Evolutionary conservation across 176 grass and related monocot species (phyloP).

Genomic region (Oryza punctata): DNA sequence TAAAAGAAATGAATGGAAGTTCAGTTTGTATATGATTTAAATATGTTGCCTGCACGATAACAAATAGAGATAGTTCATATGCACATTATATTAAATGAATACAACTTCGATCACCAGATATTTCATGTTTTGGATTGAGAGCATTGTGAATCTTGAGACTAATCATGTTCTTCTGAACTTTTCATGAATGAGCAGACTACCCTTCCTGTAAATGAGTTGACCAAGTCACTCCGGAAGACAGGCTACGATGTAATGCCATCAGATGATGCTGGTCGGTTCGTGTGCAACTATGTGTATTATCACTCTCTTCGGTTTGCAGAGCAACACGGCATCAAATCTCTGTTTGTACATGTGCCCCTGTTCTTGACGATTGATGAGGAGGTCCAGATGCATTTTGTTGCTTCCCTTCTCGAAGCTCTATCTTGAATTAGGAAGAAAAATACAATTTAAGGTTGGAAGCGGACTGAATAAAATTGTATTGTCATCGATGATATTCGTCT

Average conservation of each 20-base stretch:
- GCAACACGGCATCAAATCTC: constrained; percentile 73
- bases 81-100: background rate
- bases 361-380: constrained; percentile 84
- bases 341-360: constrained; percentile 96
- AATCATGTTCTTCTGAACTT: background rate
- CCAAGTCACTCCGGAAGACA: constrained; percentile 66
- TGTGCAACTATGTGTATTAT: constrained; percentile 98
- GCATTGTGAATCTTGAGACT: background rate
- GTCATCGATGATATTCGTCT: constrained; percentile 28
- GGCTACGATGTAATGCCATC: constrained; percentile 85
- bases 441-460: constrained; percentile 35
- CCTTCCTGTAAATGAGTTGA: constrained; percentile 68
- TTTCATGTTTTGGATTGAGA: background rate
- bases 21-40: background rate
- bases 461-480: constrained; percentile 45
- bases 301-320: constrained; percentile 87
- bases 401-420: constrained; percentile 73
- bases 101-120: background rate
- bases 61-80: background rate
- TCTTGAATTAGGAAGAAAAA: constrained; percentile 37
- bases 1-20: background rate
- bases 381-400: constrained; percentile 87
- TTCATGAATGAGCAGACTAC: constrained; percentile 52
- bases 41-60: background rate
- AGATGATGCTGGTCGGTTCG: constrained; percentile 84